Percentiles rank a stretch among this genome's conserved stretches.
Evolutionary conservation across 352 stramenopile species (phyloP).

Genomic region (Aphanomyces invadans): DNA sequence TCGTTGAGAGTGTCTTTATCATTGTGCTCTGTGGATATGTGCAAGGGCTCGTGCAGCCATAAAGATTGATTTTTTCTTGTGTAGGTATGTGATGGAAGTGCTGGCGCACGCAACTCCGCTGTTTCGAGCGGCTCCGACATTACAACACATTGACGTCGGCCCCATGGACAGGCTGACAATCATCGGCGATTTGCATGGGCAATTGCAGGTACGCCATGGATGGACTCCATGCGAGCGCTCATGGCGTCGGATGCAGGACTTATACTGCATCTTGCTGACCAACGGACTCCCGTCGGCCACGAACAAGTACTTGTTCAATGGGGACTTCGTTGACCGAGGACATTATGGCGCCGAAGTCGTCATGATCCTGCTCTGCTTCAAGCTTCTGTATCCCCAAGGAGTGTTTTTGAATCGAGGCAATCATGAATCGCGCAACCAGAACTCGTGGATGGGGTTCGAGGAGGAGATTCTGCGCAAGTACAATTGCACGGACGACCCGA

Average conservation of each 20-base stretch:
- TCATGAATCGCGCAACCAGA: constrained; percentile 61
- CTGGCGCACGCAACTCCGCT: constrained; percentile 30
- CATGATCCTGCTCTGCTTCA: constrained; percentile 27
- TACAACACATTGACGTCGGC: constrained; percentile 36
- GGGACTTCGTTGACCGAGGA: constrained; percentile 73
- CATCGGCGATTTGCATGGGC: constrained; percentile 54
- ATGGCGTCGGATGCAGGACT: no score
- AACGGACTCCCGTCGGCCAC: constrained; percentile 39
- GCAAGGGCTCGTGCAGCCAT: no score
- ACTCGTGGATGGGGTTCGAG: constrained; percentile 47
- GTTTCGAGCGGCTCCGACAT: constrained; percentile 10
- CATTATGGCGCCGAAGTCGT: constrained; percentile 45
- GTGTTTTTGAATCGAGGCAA: constrained; percentile 68
- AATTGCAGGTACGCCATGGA: constrained; percentile 36
- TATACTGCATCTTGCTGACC: constrained; percentile 56
- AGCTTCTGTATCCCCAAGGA: constrained; percentile 31
- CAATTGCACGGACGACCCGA: constrained; percentile 24
- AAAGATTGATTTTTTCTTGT: no score
- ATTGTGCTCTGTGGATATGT: no score
- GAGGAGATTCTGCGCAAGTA: constrained; percentile 28
- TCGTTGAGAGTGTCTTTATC: no score
- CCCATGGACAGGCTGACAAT: constrained; percentile 39
- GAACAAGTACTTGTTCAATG: constrained; percentile 76
- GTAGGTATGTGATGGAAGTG: constrained; percentile 35
- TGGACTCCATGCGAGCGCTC: no score